Evolutionary conservation across 192 early-diverging fungal species (phyloP), one percentile per base, ranked within the genome.

Genomic region (Coemansia sp.): DNA sequence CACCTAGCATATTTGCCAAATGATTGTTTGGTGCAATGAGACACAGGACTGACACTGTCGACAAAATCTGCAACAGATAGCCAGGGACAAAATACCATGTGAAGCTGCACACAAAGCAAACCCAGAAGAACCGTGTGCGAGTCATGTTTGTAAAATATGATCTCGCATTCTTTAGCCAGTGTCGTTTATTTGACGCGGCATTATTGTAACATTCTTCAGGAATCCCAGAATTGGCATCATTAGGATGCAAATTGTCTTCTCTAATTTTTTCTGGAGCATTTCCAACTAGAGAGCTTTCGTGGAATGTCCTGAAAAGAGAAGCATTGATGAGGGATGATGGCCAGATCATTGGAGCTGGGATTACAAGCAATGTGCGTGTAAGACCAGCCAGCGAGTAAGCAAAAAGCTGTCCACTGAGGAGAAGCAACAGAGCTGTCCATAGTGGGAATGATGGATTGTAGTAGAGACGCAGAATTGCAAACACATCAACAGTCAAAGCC

Each of bases 341-440:
- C 94, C 94, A 98, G 28, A 92, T 83, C 92, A 96, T 94, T 6
- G 87, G 75, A 4, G 89, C 76, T 27, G 94, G 93, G 20, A 86
- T 81, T 20, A 97, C 93, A 42, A 97, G 77, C 60, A 87, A 88
- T 8, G 86, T 85, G 36, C 93, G 89, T 34, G 80, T 83, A 25
- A 87, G 75, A 63, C 89, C 94, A 61, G 89, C 90, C 68, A 91
- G 53, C 7, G 85, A 83, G 47, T 84, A 87, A 8, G 86, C 87
- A 58, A 90, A 68, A 34, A 86, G 52, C 61, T 88, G 84, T 30
- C 90, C 90, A 2, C 89, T 85, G 11, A 94, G 59, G 8, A 93
- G 69, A 20, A 94, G 67, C 5, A 91, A 47, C 22, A 94, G 62
- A 28, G 86, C 79, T 33, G 84, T 82, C 50, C 84, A 75, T 14